Base-by-base conservation (phyloP, 306 rosid species). In the Cyclanthera cordifolia region DNA sequence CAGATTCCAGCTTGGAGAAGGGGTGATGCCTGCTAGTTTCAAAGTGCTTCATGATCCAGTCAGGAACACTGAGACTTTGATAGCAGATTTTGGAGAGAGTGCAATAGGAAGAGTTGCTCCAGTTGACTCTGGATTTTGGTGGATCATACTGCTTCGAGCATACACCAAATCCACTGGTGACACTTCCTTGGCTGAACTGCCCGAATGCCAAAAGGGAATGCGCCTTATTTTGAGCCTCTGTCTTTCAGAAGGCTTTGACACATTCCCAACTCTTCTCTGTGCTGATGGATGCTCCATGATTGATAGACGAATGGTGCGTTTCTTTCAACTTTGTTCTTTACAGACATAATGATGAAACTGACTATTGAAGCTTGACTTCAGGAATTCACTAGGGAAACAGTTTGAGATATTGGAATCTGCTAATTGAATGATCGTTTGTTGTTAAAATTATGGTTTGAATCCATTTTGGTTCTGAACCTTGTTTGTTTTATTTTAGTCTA, bases 31-130 rank as follows among this genome's bases (percentile, higher is more conserved):
- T 24, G 97, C 97, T 52, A 92, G 96, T 83, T 92, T 92, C 81
- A 92, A 92, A 69, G 97, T 92, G 39, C 82, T 78, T 61, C 89
- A 85, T 72, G 96, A 87, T 76, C 95, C 96, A 2, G 79, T 87
- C 67, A 81, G 79, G 79, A 84, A 85, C 75, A 72, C 32, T 24
- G 95, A 92, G 60, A 92, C 93, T 56, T 78, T 87, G 61, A 83
- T 83, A 54, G 96, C 98, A 60, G 93, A 92, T 82, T 92, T 92
- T 67, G 98, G 98, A 37, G 96, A 89, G 74, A 92, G 95, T 77
- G 96, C 98, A 52, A 89, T 92, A 59, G 98, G 98, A 67, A 89
- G 98, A 81, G 98, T 92, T 73, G 98, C 98, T 74, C 96, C 98
- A 5, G 93, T 92, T 71, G 96, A 92, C 80, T 92, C 98, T 60